Base-by-base conservation (phyloP, 148 eudicot genomes). In the Fagopyrum esculentum region DNA sequence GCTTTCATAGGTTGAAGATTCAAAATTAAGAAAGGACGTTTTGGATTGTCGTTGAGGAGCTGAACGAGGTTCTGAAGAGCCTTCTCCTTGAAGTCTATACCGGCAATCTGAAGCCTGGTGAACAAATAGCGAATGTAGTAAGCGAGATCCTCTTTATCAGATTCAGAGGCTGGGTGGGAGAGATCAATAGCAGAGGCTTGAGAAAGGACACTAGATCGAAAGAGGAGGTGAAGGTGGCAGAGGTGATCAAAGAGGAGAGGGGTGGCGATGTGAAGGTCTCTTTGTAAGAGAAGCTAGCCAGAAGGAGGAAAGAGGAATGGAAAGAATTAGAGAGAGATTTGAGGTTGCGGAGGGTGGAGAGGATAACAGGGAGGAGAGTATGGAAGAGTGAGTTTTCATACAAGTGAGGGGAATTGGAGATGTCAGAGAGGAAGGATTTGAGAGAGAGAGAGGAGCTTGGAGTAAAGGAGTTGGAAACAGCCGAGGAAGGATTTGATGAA, bases 231-330 rank as follows among this genome's bases (percentile, higher is more conserved):
- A 46, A 89, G 70, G 75, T 89, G 85, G 29, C 76, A 57, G 46
- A 74, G 75, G 11, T 84, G 90, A 16, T 81, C 78, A n/a, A 86
- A 77, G 49, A 89, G 83, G 87, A 89, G 82, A 1, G 76, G 69
- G 54, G 86, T 4, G 61, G 90, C 90, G 86, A 85, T 87, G 74
- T 89, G 89, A 73, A 89, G 85, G 83, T 89, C 93, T 74, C 85
- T 81, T 79, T 89, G 93, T 83, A 87, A 81, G 19, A 84, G 77
- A 19, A 89, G 87, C 71, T 89, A 87, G 0, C 89, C 89, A 77
- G 48, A 49, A 6, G 76, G 22, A 1, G 76, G 51, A 74, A 75
- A 19, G 78, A 56, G 82, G 77, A 80, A 19, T 79, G 63, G 82
- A 88, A 87, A 10, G 60, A 82, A 17, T 43, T 57, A 75, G 72